These are phyloP conservation scores for Globisporangium viniferum DNA, from an alignment of 352 stramenopile species.

Conservation along the genomic window DNA sequence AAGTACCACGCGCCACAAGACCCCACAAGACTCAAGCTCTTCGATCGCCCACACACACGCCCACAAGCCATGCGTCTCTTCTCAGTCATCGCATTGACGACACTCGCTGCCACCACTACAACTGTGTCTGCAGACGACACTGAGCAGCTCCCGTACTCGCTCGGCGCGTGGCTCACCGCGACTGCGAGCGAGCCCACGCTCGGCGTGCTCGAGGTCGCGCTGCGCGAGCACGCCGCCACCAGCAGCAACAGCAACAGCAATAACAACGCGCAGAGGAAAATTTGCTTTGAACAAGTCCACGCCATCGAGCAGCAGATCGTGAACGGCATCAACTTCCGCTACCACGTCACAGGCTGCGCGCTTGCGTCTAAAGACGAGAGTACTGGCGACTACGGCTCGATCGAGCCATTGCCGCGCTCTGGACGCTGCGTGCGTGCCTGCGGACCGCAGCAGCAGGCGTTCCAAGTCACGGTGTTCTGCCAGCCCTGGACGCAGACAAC, in stretches of 20 bases:
- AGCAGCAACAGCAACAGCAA: not conserved
- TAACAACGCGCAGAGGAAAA: slow-evolving; percentile 1
- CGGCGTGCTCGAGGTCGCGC: slow-evolving; percentile 29
- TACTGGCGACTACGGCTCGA: not conserved
- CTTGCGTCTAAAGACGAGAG: slow-evolving; percentile 1
- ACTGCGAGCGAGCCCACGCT: slow-evolving; percentile 30
- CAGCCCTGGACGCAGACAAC: slow-evolving; percentile 46
- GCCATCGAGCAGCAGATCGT: slow-evolving; percentile 59
- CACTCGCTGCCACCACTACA: not conserved
- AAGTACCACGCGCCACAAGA: not conserved
- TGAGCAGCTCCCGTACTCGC: slow-evolving; percentile 4
- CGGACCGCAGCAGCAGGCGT: slow-evolving; percentile 21
- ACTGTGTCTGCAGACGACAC: not conserved
- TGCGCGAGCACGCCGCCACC: slow-evolving; percentile 18
- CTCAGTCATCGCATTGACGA: not conserved
- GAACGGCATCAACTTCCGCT: slow-evolving; percentile 62
- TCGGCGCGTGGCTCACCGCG: slow-evolving; percentile 40
- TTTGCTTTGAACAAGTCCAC: slow-evolving; percentile 46
- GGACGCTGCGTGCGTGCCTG: slow-evolving; percentile 23
- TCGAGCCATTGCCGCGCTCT: not conserved
- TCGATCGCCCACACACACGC: not conserved
- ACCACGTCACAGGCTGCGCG: slow-evolving; percentile 41
- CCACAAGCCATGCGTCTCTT: slow-evolving; percentile 1
- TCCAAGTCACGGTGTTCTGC: slow-evolving; percentile 43
- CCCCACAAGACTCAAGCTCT: not conserved